Evolutionary conservation across 176 grass and related monocot genomes (phyloP), one percentile per base, ranked within the genome.

Genomic region (Carex scoparia): DNA sequence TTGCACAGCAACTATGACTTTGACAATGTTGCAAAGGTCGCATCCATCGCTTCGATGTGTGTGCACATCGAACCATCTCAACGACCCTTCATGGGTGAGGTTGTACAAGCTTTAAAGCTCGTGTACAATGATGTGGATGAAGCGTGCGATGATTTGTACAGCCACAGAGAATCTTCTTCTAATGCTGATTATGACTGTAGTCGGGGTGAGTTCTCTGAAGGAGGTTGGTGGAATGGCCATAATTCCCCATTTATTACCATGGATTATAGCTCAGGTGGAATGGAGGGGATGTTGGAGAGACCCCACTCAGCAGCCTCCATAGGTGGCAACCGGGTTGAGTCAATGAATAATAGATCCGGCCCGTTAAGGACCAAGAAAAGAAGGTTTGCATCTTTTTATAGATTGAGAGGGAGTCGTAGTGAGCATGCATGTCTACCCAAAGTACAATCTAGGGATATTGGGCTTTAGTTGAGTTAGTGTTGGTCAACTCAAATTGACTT

Each of bases 21-120:
- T 16, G 87, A 91, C 77, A 90, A 99, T 88, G 90, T 95, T 33
- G 93, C 96, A n/a, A 99, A 95, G 86, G 96, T 99, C 59, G 96
- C 96, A 87, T 93, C 93, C 69, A 92, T 99, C 10, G 93, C 96
- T 60, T 94, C 91, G 7, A 90, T 95, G 74, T 99, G 96, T 33
- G 91, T 99, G 31, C 93, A 94, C 42, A 79, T 31, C 0, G 91
- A 99, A 55, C 86, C 91, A 4, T 92, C 93, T 13, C 91, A 99
- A 10, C 90, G 96, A 65, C 96, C 96, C 48, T 99, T 99, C 87
- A 99, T 99, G 96, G 96, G 96, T 33, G 96, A 99, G 90, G 96
- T 99, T 1, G 96, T 99, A 31, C 96, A 99, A 90, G 96, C 96
- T 63, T 66, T 99, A 85, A 99, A 99, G 65, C 90, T 99, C 31